Base-by-base conservation (phyloP, 371 early-diverging fungal species). In the Mucor saturninus region DNA sequence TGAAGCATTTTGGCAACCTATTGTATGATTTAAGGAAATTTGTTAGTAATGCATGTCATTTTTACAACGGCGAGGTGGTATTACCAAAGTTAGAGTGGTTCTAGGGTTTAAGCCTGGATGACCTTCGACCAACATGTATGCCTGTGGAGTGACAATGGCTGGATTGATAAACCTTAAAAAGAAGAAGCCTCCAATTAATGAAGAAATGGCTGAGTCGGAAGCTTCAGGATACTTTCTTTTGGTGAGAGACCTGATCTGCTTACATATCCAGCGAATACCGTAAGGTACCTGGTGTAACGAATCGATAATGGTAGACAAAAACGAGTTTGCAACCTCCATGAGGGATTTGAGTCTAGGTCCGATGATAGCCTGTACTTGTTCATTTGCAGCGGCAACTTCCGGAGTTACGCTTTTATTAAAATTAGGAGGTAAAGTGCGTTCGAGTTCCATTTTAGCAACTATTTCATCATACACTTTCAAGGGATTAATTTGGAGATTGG, bases 261-360 rank as follows among this genome's bases (percentile, higher is more conserved):
- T 96, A 75, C 96, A 96, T 49, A 96, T 93, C 96, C 96, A 96
- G 15, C 95, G 85, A 72, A 96, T 95, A 30, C 96, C 96, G 66
- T 93, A 94, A 2, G 96, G 96, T 4, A 92, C 90, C 55, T 88
- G 83, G 53, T 94, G 90, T 21, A 91, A 73, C 4, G 89, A 88
- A 14, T 77, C 79, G 42, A 95, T 83, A 52, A 96, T 94, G 13
- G 90, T 91, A 31, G 83, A 80, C 38, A 96, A 72, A 65, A 95
- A 93, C 9, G 79, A 73, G 58, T 86, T 85, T 26, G 94, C 87
- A 45, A 94, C 91, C n/a, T 91, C 91, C 75, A 87, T 90, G 38
- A 96, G 80, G 72, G 85, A 87, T 39, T 73, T 73, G 14, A 93
- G 60, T 21, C 95, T 80, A 14, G 95, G 93, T 32, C 71, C 81